Conservation (phyloP, 176 grass and related monocot species). For the Carex littledalei region DNA sequence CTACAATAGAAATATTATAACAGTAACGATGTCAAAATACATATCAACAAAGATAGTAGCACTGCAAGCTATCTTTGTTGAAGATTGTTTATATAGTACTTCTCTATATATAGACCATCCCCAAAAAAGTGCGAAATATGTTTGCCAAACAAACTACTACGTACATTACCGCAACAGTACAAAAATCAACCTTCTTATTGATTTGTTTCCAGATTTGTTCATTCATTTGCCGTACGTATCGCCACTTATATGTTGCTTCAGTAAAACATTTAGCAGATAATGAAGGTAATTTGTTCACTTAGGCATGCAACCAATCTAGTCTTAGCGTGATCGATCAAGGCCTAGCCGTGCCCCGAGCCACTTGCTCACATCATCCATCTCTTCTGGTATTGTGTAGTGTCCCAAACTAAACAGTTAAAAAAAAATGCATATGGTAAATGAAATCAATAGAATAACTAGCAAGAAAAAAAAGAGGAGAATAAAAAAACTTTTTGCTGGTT, state of each 20-base stretch:
- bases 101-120: neutral
- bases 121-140: neutral
- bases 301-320: neutral
- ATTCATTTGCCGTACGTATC: neutral
- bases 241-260: neutral
- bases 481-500: neutral
- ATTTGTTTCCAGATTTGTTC: slow-evolving; percentile 1
- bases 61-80: slow-evolving; percentile 1
- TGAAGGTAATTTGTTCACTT: slow-evolving; percentile 2
- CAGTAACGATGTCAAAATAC: neutral
- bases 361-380: slow-evolving; percentile 88
- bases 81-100: neutral
- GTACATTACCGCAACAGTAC: slow-evolving; percentile 17
- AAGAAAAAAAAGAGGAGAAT: neutral
- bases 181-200: slow-evolving; percentile 12
- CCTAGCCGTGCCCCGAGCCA: slow-evolving; percentile 72
- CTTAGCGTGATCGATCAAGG: slow-evolving; percentile 41
- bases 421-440: neutral
- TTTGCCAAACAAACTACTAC: slow-evolving; percentile 15
- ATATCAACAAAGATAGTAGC: slow-evolving; percentile 11
- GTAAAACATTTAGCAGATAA: slow-evolving; percentile 3
- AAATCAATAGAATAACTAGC: neutral
- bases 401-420: slow-evolving; percentile 58
- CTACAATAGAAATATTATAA: neutral
- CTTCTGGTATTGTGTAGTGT: slow-evolving; percentile 90